A percentile compares a stretch with the other conserved stretches of the same genome.
Evolutionary conservation across 208 protist genomes (phyloP).

Genomic region (Trypanosomatidae sp.): DNA sequence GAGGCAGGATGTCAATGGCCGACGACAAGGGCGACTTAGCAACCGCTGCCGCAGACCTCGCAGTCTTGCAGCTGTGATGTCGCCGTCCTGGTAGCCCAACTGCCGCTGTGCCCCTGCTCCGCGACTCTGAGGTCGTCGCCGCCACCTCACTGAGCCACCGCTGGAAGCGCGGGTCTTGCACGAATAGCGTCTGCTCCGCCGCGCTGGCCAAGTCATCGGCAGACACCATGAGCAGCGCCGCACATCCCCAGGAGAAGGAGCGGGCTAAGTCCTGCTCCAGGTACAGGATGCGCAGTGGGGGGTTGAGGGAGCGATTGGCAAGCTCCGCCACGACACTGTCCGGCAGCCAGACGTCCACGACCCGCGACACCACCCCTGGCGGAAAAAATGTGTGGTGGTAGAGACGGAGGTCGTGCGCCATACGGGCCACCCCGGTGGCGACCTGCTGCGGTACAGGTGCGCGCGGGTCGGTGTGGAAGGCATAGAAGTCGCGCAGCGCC

Average conservation of each 20-base stretch:
- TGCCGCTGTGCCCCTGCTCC: neutral
- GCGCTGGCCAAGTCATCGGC: conserved; percentile 39
- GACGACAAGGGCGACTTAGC: neutral
- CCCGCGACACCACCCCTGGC: conserved; percentile 27
- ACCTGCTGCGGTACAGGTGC: conserved; percentile 61
- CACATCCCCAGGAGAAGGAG: conserved; percentile 37
- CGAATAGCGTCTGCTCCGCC: conserved; percentile 30
- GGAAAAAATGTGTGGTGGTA: conserved; percentile 60
- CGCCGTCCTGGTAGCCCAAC: neutral
- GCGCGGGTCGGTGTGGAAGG: conserved; percentile 32
- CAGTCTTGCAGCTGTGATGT: neutral
- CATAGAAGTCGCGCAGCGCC: conserved; percentile 56
- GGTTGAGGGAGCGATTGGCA: conserved; percentile 54
- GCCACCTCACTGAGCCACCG: conserved; percentile 7
- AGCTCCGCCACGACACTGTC: conserved; percentile 38
- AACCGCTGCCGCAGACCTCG: too few species aligned
- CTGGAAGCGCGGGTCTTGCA: conserved; percentile 36
- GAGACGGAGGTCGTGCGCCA: conserved; percentile 63
- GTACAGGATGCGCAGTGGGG: conserved; percentile 54
- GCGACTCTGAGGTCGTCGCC: neutral
- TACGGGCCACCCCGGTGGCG: conserved; percentile 51
- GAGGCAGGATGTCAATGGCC: conserved; percentile 12
- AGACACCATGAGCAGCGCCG: conserved; percentile 30
- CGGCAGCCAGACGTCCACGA: conserved; percentile 54
- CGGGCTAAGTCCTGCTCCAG: conserved; percentile 34